Base-by-base conservation (phyloP, 306 rosid species). In the Gastrolobium bilobum region DNA sequence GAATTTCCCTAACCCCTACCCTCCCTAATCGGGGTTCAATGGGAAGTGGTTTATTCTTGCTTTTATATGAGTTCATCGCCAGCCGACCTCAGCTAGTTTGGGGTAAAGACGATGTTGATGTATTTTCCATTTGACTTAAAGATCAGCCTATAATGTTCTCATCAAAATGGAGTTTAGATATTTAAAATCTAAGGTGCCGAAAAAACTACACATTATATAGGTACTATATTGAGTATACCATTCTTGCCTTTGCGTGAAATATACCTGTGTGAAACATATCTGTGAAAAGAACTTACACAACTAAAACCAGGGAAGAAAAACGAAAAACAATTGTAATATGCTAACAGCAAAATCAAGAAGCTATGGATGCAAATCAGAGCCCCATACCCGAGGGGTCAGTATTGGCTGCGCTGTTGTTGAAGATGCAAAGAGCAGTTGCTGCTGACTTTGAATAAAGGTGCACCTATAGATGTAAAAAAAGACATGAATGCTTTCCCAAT, bases 351-450 rank as follows among this genome's bases (percentile, higher is more conserved):
- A 81, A 73, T 34, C 63, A 44, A 48, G 48, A 81, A 78, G 73
- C 44, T 26, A 75, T 81, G 35, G n/a, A 43, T 51, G 5, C 33
- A 76, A 73, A 77, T 68, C 62, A 40, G 76, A 66, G 37, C 71
- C 15, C 26, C 76, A 53, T 90, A 95, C 98, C 92, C 99, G 89
- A 76, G 99, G 97, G 11, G 99, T 95, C 84, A 95, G 75, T 74
- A 91, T 90, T 42, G 99, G 98, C 80, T 95, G 98, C 5, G 99
- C 99, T 14, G 99, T 95, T 68, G 99, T 93, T 38, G 99, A 95
- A 82, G 99, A 92, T 10, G 98, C 99, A 81, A 93, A 93, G 57
- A 93, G 94, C 76, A 93, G 85, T 85, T 90, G 95, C 82, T 95
- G 99, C 87, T 93, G 82, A 84, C 94, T 92, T 90, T 95, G 97